phyloP scores from a whole-genome alignment of 2,329 filamentous ascomycete species.

The Alternaria atra region DNA sequence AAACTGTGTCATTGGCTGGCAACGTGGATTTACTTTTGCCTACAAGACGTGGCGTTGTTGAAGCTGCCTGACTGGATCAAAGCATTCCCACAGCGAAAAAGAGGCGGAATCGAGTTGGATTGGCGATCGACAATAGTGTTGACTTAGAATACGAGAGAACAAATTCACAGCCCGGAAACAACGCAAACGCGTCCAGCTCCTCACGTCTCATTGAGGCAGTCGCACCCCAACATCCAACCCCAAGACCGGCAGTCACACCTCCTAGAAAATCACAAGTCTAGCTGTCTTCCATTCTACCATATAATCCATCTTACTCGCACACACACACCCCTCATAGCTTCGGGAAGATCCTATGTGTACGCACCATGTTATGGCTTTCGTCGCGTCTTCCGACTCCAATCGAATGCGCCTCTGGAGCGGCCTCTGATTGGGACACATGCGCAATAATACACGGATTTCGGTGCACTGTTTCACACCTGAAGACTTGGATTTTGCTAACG shows the following conservation, averaged over 20 bases:
- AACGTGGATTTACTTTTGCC: not conserved
- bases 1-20: not conserved
- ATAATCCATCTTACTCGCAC: not conserved
- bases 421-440: constrained; percentile 18
- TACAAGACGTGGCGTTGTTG: not conserved
- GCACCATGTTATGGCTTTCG: not conserved
- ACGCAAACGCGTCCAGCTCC: not conserved
- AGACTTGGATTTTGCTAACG: constrained; percentile 27
- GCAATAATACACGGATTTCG: constrained; percentile 25
- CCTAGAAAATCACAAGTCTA: not conserved
- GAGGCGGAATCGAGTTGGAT: not conserved
- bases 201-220: not conserved
- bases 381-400: not conserved
- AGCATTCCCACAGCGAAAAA: not conserved
- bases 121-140: not conserved
- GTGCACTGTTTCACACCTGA: constrained; percentile 15
- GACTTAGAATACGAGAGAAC: not conserved
- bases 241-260: not conserved
- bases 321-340: constrained; percentile 2
- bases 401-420: not conserved
- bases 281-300: not conserved
- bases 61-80: not conserved
- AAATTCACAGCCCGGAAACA: not conserved
- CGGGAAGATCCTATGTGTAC: constrained; percentile 10
- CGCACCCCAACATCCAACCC: not conserved